Base-by-base conservation (phyloP, 2,329 filamentous ascomycete species). In the Penicillium griseofulvum region DNA sequence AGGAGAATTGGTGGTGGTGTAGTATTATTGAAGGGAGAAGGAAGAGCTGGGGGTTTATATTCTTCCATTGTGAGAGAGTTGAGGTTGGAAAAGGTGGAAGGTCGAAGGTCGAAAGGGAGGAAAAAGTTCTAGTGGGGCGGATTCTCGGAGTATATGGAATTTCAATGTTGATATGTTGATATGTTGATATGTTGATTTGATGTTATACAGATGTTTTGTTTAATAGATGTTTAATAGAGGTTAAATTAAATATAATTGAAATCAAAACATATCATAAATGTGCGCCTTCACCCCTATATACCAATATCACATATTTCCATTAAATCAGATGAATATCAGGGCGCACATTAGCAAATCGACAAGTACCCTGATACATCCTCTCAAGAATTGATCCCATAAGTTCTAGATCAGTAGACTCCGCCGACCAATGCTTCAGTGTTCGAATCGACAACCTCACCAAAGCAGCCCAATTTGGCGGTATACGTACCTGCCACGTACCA, bases 1-100 rank as follows among this genome's bases (percentile, higher is more conserved):
- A 97, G 84, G 68, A 96, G 88, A 46, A 71, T 74, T 60, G 90
- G 85, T 46, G 83, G 74, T 64, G 84, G 78, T 58, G 82, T 78
- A 71, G 83, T 82, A 77, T 85, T 78, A 55, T 80, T 79, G 74
- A 91, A 87, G 63, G 87, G 82, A 33, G 79, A 74, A 36, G 87
- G 87, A 59, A 90, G 85, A 62, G 67, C 59, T 7, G 71, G 73
- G 8, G 70, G 69, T 39, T 62, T 67, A 37, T 70, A 68, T 39
- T 64, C 55, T 42, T 63, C 59, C 56, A 64, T 63, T 38, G 24
- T 60, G 51, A 53, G 12, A 37, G 31, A 26, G 33, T 41, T 46
- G 49, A 38, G 33, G 24, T 26, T 24, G 11, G 10, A 36, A 6
- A 26, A 39, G 10, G 28, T 17, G 14, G 9, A 33, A 39, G 22